Evolutionary conservation across 331 rosid species (phyloP).

Genomic region (Acacia pycnantha): DNA sequence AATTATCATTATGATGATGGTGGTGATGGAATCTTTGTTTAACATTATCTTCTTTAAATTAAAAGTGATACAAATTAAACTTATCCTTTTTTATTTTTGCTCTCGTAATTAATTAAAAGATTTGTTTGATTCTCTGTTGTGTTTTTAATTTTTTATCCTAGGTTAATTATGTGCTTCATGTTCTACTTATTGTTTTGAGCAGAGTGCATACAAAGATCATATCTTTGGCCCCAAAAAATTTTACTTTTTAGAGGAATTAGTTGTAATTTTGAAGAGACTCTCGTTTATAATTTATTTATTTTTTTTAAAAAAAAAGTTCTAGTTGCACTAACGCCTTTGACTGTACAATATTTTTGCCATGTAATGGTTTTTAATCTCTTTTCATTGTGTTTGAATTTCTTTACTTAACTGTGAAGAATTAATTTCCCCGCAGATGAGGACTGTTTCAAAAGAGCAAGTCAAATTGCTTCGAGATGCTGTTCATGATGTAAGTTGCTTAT

Average conservation of each 20-base stretch:
- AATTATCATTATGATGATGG: too few relatives aligned
- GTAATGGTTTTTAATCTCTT: background rate
- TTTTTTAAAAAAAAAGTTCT: too few relatives aligned
- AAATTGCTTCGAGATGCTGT: slow-evolving; percentile 55
- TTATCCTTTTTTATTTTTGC: background rate
- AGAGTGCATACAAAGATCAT: too few relatives aligned
- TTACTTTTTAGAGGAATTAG: background rate
- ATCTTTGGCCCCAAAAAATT: background rate
- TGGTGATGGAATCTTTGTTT: too few relatives aligned
- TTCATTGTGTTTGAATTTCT: background rate
- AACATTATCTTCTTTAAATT: too few relatives aligned
- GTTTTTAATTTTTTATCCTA: too few relatives aligned
- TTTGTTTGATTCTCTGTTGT: too few relatives aligned
- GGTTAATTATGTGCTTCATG: background rate
- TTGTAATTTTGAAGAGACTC: background rate
- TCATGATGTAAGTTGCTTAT: slow-evolving; percentile 67
- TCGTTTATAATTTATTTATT: too few relatives aligned
- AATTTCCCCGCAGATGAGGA: slow-evolving; percentile 40
- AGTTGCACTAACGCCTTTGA: background rate
- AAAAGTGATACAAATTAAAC: too few relatives aligned
- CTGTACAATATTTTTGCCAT: background rate
- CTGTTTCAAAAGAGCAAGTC: slow-evolving; percentile 51
- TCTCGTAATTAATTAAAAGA: background rate
- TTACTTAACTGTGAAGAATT: background rate
- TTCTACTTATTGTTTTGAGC: too few relatives aligned